Base-by-base conservation (phyloP, 2,329 filamentous ascomycete species). In the Talaromyces sp. region DNA sequence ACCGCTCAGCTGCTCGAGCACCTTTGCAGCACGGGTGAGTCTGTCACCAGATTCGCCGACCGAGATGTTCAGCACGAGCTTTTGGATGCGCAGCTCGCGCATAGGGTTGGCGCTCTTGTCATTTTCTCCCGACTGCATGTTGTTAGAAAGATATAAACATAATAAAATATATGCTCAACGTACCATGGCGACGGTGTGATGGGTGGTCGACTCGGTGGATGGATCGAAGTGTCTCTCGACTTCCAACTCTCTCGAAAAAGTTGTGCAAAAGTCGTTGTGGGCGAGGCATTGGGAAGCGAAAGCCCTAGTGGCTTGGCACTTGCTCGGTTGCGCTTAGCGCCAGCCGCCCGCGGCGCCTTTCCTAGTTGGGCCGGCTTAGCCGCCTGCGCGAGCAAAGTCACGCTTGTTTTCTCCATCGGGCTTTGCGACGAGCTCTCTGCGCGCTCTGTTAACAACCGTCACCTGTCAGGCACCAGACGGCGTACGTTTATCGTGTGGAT, bases 31-130 rank as follows among this genome's bases (percentile, higher is more conserved):
- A 89, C 95, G 91, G 75, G 95, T 99, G 80, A 99, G 89, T 89
- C 95, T 96, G 85, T 99, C 95, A 91, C 95, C 95, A 89, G 93
- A 98, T 87, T 99, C 95, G 84, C 95, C 95, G 76, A 99, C 95
- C 74, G 91, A 97, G 84, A 97, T 97, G 89, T 97, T 97, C 80
- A 97, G 90, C 82, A 96, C 93, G 81, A 97, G 91, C 87, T 97
- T 97, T 85, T 96, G 91, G 84, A 97, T 95, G 86, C 92, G 91
- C 80, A 98, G 91, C 86, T 99, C 93, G 86, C 93, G 91, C 95
- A 99, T 99, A 85, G 95, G 93, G 88, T 99, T 99, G 81, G 86
- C 84, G 80, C 85, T 80, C 87, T 98, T 97, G 75, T 86, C 83
- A 75, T 81, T 83, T 75, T 77, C 76, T 80, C 93, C 90, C 81